Evolutionary conservation across 176 grass and related monocot genomes (phyloP).

Genomic region (Cenchrus americanus): DNA sequence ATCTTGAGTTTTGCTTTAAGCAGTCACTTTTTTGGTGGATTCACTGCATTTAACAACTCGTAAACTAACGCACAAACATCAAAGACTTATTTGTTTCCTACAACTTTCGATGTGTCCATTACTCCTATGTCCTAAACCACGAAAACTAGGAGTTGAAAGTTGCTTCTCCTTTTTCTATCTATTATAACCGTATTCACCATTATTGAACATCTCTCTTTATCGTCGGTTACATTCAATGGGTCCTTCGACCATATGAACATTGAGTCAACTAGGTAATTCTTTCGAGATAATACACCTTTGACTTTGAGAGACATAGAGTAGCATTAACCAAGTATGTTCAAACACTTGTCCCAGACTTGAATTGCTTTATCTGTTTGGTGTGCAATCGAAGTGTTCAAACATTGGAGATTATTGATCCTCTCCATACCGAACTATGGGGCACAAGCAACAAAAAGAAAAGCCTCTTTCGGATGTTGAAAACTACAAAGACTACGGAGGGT

Average conservation of each 20-base stretch:
- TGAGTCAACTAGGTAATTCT: slow-evolving; percentile 86
- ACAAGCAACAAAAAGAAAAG: slow-evolving; percentile 93
- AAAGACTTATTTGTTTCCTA: slow-evolving; percentile 24
- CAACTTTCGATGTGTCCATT: slow-evolving; percentile 2
- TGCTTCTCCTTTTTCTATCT: slow-evolving; percentile 20
- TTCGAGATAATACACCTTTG: slow-evolving; percentile 20
- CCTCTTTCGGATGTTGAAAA: slow-evolving; percentile 95
- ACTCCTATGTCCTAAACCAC: slow-evolving; percentile 18
- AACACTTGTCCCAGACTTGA: slow-evolving; percentile 22
- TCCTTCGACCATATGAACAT: slow-evolving; percentile 98
- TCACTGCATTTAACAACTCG: slow-evolving; percentile 15
- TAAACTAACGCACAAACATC: neutral
- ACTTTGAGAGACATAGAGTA: slow-evolving; percentile 17
- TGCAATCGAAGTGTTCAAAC: slow-evolving; percentile 73
- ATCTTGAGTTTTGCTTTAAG: slow-evolving; percentile 22
- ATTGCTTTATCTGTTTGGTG: slow-evolving; percentile 31
- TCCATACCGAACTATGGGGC: slow-evolving; percentile 86
- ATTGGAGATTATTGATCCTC: slow-evolving; percentile 96
- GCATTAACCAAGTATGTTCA: neutral
- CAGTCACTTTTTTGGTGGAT: neutral
- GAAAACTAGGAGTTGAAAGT: slow-evolving; percentile 10
- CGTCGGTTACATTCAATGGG: slow-evolving; percentile 90
- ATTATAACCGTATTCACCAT: slow-evolving; percentile 6
- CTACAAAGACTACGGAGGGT: slow-evolving; percentile 97
- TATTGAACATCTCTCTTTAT: slow-evolving; percentile 16